Evolutionary conservation across 1,284 basidiomycete species (phyloP).

Genomic region (Takashimella koratensis): DNA sequence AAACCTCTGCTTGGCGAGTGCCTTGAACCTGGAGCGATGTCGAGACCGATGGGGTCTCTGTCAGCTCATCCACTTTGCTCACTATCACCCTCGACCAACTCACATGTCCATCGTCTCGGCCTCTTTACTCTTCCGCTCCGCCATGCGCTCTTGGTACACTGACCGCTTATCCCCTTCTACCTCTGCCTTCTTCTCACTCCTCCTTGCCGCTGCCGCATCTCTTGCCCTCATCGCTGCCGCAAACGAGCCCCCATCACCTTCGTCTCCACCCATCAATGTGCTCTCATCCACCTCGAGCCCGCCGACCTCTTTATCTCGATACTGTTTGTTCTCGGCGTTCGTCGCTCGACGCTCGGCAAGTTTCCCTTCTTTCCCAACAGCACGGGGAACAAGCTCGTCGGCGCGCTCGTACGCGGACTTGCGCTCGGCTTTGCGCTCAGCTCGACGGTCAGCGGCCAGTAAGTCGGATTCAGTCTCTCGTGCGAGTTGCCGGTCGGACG

Average conservation of each 20-base stretch:
- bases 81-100: conserved; percentile 7
- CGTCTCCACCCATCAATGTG: conserved; percentile 41
- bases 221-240: conserved; percentile 42
- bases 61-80: background rate
- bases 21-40: conserved; percentile 33
- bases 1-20: conserved; percentile 40
- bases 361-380: conserved; percentile 40
- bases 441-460: conserved; percentile 8
- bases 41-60: background rate
- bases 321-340: conserved; percentile 42
- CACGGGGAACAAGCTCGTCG: conserved; percentile 41
- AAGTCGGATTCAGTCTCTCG: conserved; percentile 28
- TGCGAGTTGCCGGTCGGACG: conserved; percentile 42
- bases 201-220: conserved; percentile 32
- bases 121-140: conserved; percentile 42
- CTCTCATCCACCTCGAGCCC: conserved; percentile 45
- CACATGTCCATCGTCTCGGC: conserved; percentile 48
- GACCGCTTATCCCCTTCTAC: conserved; percentile 30
- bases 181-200: conserved; percentile 33
- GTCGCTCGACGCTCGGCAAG: conserved; percentile 43
- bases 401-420: conserved; percentile 27
- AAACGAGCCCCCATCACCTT: conserved; percentile 29
- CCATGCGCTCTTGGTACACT: conserved; percentile 38
- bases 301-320: conserved; percentile 42
- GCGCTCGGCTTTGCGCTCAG: conserved; percentile 25